Base-by-base conservation (phyloP, 495 filamentous ascomycete genomes). In the Lentithecium fluviatile region DNA sequence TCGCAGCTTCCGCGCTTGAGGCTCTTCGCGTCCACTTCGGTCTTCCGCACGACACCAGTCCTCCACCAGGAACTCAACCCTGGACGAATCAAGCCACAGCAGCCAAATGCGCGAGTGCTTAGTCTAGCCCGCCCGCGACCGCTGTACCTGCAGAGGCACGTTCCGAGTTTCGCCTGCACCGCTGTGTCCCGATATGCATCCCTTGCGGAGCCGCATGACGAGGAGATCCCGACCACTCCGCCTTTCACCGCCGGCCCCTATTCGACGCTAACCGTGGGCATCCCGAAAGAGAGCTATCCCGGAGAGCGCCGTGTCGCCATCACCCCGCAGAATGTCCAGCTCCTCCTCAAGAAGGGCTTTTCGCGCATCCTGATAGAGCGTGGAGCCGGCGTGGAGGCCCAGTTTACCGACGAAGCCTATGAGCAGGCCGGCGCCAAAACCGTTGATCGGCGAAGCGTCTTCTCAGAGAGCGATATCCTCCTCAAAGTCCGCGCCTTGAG, bases 311-410 rank as follows among this genome's bases (percentile, higher is more conserved):
- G 88, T 24, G 89, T 93, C 19, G 88, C 89, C 15, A 78, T 93
- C 29, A 90, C 87, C 0, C 89, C 89, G 6, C 85, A 87, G 60
- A 93, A 91, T 78, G 88, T 89, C 19, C 79, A 82, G 1, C 73
- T 91, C 23, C 73, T 93, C 2, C 79, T 87, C 58, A 91, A 91
- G 75, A 93, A 91, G 69, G 89, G 89, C 36, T 89, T 89, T 69
- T 76, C 77, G 36, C 83, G 83, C 42, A 83, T 93, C 11, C 70
- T 93, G 5, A 80, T 93, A 13, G 87, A 93, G 68, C 82, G 81
- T 19, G 88, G 86, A 13, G 89, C 88, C 12, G 89, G 89, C n/a
- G 77, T 80, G 43, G 77, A 83, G 57, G 87, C 89, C 21, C 84
- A 89, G 56, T 85, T 93, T 58, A 78, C 79, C 0, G 87, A 91